Base-by-base conservation (phyloP, 2,329 filamentous ascomycete species). In the Venturia pyrina region DNA sequence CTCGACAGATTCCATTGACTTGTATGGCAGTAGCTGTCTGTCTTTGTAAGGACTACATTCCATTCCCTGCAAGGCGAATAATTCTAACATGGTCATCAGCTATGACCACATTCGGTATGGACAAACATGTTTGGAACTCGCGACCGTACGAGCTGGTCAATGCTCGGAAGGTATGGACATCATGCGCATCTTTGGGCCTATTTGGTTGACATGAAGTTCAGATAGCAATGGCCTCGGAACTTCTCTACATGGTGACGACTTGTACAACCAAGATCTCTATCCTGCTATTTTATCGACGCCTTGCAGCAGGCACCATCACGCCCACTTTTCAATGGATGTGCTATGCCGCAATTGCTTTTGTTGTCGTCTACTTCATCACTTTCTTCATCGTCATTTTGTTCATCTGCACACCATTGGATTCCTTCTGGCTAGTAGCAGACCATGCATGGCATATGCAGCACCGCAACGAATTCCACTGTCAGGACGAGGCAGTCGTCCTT, bases 161-260 rank as follows among this genome's bases (percentile, higher is more conserved):
- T 11, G 40, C 60, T 28, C 37, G 48, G 2, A 48, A 64, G 44
- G 62, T 56, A 64, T 66, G 70, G 37, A 68, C 64, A 63, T 44
- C 68, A 1, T 67, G 68, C 24, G 67, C 44, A 37, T 67, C 19
- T 62, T 3, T 68, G 69, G 67, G 80, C 69, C n/a, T 53, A 3
- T 21, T n/a, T 19, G 40, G n/a, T 15, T 59, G 15, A 57, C 53
- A 7, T 41, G 43, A 68, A 19, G 28, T 69, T 2, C 68, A 69
- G 28, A 68, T 68, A 62, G 66, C 67, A 46, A 46, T 70, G 2
- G 64, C 70, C 17, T 32, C 21, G 21, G 68, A 69, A 44, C 43
- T 70, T 5, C 67, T 66, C 2, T 70, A 70, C 59, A 53, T 70
- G 43, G 59, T 28, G 6, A 65, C 68, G 4, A 68, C 68, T 19